A percentile compares a stretch with the other conserved stretches of the same genome.
Evolutionary conservation across 2,329 filamentous ascomycete species (phyloP).

Genomic region (Aspergillus uvarum): DNA sequence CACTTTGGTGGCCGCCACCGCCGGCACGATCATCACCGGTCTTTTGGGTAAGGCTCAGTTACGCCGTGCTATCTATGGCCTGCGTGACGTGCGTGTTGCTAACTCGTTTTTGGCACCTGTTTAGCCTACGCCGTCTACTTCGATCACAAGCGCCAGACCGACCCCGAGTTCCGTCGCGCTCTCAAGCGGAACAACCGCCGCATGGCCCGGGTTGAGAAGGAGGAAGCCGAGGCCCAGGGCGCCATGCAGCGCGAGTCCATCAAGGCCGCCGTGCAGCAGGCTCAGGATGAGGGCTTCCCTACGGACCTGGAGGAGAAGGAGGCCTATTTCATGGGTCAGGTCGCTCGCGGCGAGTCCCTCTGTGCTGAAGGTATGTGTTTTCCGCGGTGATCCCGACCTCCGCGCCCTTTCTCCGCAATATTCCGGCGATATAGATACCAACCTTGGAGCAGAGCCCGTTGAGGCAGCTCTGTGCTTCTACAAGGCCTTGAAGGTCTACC

Average conservation of each 20-base stretch:
- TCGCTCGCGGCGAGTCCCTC: slow-evolving; percentile 81
- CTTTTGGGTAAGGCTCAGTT: slow-evolving; percentile 48
- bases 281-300: slow-evolving; percentile 90
- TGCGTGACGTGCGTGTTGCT: slow-evolving; percentile 7
- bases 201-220: slow-evolving; percentile 48
- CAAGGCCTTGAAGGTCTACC: slow-evolving; percentile 98
- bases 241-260: slow-evolving; percentile 62
- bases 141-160: slow-evolving; percentile 63
- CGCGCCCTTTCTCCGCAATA: neutral
- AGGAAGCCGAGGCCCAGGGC: slow-evolving; percentile 49
- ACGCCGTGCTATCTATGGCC: neutral
- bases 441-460: slow-evolving; percentile 50
- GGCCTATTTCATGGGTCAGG: slow-evolving; percentile 94
- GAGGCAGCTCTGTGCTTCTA: slow-evolving; percentile 95
- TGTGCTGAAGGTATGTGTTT: slow-evolving; percentile 71
- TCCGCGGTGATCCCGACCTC: neutral
- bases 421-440: slow-evolving; percentile 14
- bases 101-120: slow-evolving; percentile 2
- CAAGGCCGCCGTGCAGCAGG: slow-evolving; percentile 71
- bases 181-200: slow-evolving; percentile 53
- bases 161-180: slow-evolving; percentile 62
- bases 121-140: slow-evolving; percentile 66
- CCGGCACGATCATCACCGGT: slow-evolving; percentile 59
- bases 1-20: slow-evolving; percentile 58
- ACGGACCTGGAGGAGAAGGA: slow-evolving; percentile 88